Evolutionary conservation across 1,139 yeast species (phyloP), one percentile per base, ranked within the genome.

Genomic region (Arxiozyma telluris): DNA sequence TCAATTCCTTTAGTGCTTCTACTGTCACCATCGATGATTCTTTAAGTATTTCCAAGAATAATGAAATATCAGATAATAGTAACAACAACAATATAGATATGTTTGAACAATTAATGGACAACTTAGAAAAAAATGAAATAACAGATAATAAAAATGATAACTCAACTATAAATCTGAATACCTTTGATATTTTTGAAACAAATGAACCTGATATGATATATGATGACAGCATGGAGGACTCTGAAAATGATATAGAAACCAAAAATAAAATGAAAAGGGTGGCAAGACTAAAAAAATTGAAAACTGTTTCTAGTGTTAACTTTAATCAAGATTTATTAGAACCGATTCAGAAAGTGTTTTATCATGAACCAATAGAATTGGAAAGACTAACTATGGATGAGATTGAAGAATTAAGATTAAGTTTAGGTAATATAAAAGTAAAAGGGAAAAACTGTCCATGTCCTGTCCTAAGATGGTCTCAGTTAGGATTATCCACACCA

Each of bases 401-500:
- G 50, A 79, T 83, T 1, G 76, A 73, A 2, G 74, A 75, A 22
- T 62, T 84, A n/a, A 68, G 94, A 50, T 61, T 76, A 15, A 74
- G 76, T 39, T 64, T 83, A 51, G 91, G 83, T 57, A 88, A 86
- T 3, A 81, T 87, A 38, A 77, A 75, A 53, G 81, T 86, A 1
- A 72, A 78, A 27, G 95, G 96, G 0, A 58, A 65, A 0, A 67
- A 76, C 51, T 77, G 82, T 49, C 85, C 89, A 0, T 74, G 76
- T 41, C 98, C 98, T 0, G 80, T 90, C 0, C 64, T 76, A 44
- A 79, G 81, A 56, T 93, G 97, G 95, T 75, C 87, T 1, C 95
- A 89, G 58, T 73, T 90, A 55, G 96, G 96, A 0, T 72, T 93
- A 0, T 85, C 96, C 0, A 70, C 80, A 0, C 74, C 75, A 1